phyloP scores from a whole-genome alignment of 805 yeast genomes.

The Scheffersomyces ergatensis region DNA sequence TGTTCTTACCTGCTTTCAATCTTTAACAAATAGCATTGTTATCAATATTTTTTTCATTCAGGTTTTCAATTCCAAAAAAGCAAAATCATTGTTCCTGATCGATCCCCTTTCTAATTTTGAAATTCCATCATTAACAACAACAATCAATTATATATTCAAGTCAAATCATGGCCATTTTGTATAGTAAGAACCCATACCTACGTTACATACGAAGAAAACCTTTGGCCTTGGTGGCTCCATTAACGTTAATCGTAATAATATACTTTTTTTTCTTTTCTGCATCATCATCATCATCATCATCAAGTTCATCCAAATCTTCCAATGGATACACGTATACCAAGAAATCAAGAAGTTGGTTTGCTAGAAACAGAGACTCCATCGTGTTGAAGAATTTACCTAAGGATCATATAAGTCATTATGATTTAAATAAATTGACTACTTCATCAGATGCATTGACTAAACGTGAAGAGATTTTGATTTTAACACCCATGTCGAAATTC shows the following conservation, averaged over 20 bases:
- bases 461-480: slow-evolving; percentile 77
- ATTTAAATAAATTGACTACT: slow-evolving; percentile 74
- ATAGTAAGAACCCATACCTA: slow-evolving; percentile 28
- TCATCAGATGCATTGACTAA: slow-evolving; percentile 70
- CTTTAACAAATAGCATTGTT: too few species aligned
- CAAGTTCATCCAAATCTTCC: slow-evolving; percentile 9
- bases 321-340: slow-evolving; percentile 47
- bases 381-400: slow-evolving; percentile 63
- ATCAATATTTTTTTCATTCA: too few species aligned
- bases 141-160: too few species aligned
- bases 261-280: slow-evolving; percentile 40
- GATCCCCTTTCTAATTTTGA: too few species aligned
- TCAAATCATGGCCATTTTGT: slow-evolving; percentile 12
- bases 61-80: too few species aligned
- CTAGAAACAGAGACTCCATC: slow-evolving; percentile 48
- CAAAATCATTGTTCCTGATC: too few species aligned
- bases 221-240: slow-evolving; percentile 43
- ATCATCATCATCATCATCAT: slow-evolving; percentile 9
- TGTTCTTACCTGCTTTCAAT: too few species aligned
- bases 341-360: slow-evolving; percentile 46
- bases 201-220: slow-evolving; percentile 66
- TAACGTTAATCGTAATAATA: slow-evolving; percentile 39
- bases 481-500: slow-evolving; percentile 89
- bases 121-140: too few species aligned
- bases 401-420: slow-evolving; percentile 78